Evolutionary conservation across 768 basidiomycete genomes (phyloP).

Genomic region (Sistotremastrum niveocremeum): DNA sequence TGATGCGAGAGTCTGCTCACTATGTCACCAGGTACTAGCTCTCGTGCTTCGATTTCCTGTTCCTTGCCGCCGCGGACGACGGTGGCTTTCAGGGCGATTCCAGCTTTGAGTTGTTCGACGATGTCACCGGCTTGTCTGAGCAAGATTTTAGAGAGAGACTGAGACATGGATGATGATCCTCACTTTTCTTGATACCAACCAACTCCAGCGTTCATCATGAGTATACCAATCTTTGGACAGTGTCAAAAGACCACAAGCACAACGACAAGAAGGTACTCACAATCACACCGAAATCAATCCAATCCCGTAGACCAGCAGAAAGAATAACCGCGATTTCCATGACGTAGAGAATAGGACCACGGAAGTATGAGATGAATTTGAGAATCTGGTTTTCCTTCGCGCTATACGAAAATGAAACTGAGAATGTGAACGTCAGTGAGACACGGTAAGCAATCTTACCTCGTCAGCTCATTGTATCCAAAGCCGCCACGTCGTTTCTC

Average conservation of each 20-base stretch:
- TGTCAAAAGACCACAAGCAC: neutral
- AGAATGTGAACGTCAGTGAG: neutral
- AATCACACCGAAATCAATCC: slow-evolving; percentile 38
- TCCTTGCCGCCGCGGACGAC: slow-evolving; percentile 29
- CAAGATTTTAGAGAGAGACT: neutral
- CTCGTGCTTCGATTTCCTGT: slow-evolving; percentile 28
- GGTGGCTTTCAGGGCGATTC: slow-evolving; percentile 28
- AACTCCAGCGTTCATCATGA: slow-evolving; percentile 29
- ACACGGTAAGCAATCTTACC: slow-evolving; percentile 11
- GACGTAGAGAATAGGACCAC: slow-evolving; percentile 28
- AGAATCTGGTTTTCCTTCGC: slow-evolving; percentile 26
- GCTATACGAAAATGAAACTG: slow-evolving; percentile 9
- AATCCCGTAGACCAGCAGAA: slow-evolving; percentile 30
- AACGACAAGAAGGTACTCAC: slow-evolving; percentile 13
- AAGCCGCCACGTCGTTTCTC: slow-evolving; percentile 18
- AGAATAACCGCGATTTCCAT: slow-evolving; percentile 36
- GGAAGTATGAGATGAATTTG: slow-evolving; percentile 32
- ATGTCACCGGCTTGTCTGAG: slow-evolving; percentile 30
- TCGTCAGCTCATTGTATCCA: slow-evolving; percentile 32
- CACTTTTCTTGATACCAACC: slow-evolving; percentile 34
- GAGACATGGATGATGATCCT: slow-evolving; percentile 1
- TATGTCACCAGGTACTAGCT: slow-evolving; percentile 32
- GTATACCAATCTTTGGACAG: slow-evolving; percentile 21
- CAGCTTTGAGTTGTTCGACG: slow-evolving; percentile 34
- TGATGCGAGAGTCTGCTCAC: too few relatives aligned